Evolutionary conservation across 164 flowering plant species (phyloP), one percentile per base, ranked within the genome.

Genomic region (Berberis vulgaris): DNA sequence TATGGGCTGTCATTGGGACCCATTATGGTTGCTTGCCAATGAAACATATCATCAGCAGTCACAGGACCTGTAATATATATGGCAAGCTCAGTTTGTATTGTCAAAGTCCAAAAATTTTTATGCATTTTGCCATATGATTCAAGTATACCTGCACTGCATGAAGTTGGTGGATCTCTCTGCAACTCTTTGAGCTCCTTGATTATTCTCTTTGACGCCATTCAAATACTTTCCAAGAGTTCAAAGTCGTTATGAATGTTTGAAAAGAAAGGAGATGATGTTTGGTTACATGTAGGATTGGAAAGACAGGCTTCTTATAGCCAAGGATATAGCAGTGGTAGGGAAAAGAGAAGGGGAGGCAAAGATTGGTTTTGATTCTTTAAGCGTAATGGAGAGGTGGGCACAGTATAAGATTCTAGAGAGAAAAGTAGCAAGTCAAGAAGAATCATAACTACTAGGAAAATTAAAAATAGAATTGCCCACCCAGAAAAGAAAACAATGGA

Each of bases 1-100:
- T 86, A 86, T 7, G 91, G 91, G 69, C 86, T 83, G 43, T 86
- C 91, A 45, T 77, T 82, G 39, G 91, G 91, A 68, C 88, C 91
- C 1, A 84, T 82, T 38, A 87, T 82, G 60, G 89, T 87, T 67
- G 94, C 89, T 74, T 87, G 89, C 89, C 93, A 87, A 60, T 82
- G 93, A 73, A 87, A 87, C 93, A 85, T 83, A 63, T 86, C 86
- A 56, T 86, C 89, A 10, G 78, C 86, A 44, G 26, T 26, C 26
- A 80, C 84, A 52, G 92, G 92, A 68, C 92, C 92, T 84, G 79
- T 65, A 64, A 10, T 53, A 7, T 11, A 41, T 41, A 41, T 3
- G 1, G 4, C 8, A 47, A 2, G 45, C 49, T 26, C 26, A 26
- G 26, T 26, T 26, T 26, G 26, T 26, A 26, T 26, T 26, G 26